A percentile compares a stretch with the other conserved stretches of the same genome.
These are phyloP conservation scores for Ophiostoma ips DNA, from an alignment of 2,329 filamentous ascomycete genomes.

Conservation along the genomic window DNA sequence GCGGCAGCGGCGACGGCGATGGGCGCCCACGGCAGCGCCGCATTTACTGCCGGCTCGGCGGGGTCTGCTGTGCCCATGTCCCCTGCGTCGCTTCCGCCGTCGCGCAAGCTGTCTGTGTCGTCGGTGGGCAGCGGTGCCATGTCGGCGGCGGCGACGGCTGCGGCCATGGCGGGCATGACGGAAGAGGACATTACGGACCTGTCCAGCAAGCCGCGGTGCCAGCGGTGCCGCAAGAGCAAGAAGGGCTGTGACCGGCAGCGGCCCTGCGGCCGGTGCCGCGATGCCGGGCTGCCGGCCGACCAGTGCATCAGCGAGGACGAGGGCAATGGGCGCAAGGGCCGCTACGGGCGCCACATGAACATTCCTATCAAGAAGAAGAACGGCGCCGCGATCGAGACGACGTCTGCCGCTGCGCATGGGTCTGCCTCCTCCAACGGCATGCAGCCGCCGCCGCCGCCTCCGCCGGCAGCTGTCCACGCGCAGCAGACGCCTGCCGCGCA, in stretches of 20 bases:
- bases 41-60: background rate
- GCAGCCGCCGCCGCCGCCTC: slow-evolving; percentile 11
- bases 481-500: background rate
- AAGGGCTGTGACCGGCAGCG: slow-evolving; percentile 96
- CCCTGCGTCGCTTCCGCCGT: slow-evolving; percentile 52
- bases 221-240: slow-evolving; percentile 98
- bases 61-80: slow-evolving; percentile 34
- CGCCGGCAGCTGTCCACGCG: background rate
- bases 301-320: slow-evolving; percentile 97
- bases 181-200: slow-evolving; percentile 88
- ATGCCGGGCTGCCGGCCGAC: slow-evolving; percentile 84
- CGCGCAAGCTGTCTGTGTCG: slow-evolving; percentile 61
- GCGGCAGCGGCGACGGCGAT: too few relatives aligned
- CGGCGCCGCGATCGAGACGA: slow-evolving; percentile 15
- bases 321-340: slow-evolving; percentile 89
- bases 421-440: slow-evolving; percentile 7
- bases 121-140: slow-evolving; percentile 30
- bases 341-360: slow-evolving; percentile 65
- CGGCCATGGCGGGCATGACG: slow-evolving; percentile 30
- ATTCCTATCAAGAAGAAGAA: slow-evolving; percentile 49
- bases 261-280: slow-evolving; percentile 87
- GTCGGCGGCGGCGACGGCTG: slow-evolving; percentile 4
- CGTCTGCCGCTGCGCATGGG: background rate
- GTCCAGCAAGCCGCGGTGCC: slow-evolving; percentile 90
- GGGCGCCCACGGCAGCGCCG: background rate